Evolutionary conservation across 495 filamentous ascomycete genomes (phyloP).

Genomic region (Xylaria nigripes): DNA sequence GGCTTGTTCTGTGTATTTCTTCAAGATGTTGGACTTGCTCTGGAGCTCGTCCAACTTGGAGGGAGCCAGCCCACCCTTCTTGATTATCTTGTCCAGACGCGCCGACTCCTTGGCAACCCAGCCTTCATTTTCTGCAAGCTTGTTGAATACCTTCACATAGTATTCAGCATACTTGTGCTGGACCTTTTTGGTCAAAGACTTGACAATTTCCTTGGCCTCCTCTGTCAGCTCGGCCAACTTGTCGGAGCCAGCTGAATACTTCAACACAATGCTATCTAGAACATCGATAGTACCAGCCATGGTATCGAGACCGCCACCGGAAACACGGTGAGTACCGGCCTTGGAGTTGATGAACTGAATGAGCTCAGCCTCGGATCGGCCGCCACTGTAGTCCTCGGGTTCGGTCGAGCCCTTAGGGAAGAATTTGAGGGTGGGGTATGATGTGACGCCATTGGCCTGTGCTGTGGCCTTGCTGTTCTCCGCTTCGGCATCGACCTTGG

Average conservation of each 20-base stretch:
- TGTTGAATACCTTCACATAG: conserved; percentile 84
- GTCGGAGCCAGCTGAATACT: conserved; percentile 51
- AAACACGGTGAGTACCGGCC: conserved; percentile 75
- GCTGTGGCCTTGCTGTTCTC: conserved; percentile 73
- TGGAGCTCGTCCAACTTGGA: conserved; percentile 86
- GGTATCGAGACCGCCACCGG: conserved; percentile 72
- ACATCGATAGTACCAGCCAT: conserved; percentile 73
- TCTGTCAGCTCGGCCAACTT: conserved; percentile 50
- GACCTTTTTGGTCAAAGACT: conserved; percentile 51
- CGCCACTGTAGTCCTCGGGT: conserved; percentile 63
- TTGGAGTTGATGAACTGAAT: conserved; percentile 80
- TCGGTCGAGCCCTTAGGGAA: conserved; percentile 83
- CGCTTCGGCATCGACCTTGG: conserved; percentile 90
- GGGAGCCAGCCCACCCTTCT: conserved; percentile 76
- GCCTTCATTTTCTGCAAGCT: conserved; percentile 63
- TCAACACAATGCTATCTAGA: conserved; percentile 64
- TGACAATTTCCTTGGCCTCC: conserved; percentile 63
- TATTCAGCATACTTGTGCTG: conserved; percentile 76
- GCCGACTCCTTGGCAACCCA: conserved; percentile 82
- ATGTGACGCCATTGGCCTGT: conserved; percentile 65
- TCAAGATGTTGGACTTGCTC: conserved; percentile 79
- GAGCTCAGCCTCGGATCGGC: conserved; percentile 69
- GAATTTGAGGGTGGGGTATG: conserved; percentile 97
- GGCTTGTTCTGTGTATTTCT: conserved; percentile 53
- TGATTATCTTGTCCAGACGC: conserved; percentile 68